These are phyloP conservation scores for Trichocladium uniseriatum DNA, from an alignment of 495 filamentous ascomycete genomes.

Conservation along the genomic window DNA sequence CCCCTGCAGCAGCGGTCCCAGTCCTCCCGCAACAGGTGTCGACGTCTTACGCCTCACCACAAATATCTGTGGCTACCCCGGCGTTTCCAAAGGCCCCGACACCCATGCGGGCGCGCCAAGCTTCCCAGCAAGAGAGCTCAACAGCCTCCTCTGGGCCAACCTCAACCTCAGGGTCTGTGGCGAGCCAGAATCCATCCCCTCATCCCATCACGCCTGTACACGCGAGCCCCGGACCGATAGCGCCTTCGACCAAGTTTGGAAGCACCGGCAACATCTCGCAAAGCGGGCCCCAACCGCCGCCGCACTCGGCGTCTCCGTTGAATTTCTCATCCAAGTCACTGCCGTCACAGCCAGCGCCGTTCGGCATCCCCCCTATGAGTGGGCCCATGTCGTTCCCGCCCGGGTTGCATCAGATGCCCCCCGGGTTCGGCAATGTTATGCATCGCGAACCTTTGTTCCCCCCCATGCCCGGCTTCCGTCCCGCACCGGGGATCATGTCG, in stretches of 20 bases:
- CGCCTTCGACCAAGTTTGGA: constrained; percentile 36
- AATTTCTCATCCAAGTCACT: constrained; percentile 23
- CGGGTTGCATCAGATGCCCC: constrained; percentile 25
- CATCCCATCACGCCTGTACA: constrained; percentile 48
- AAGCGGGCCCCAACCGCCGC: constrained; percentile 9
- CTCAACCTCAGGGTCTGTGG: constrained; percentile 38
- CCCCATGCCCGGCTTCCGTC: constrained; percentile 34
- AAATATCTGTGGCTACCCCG: constrained; percentile 67
- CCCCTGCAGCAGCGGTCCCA: constrained; percentile 44
- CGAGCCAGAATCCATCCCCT: constrained; percentile 60
- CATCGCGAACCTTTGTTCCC: constrained; percentile 28
- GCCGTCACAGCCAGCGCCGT: constrained; percentile 32
- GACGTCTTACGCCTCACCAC: constrained; percentile 59
- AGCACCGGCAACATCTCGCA: constrained; percentile 5
- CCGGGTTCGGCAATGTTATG: constrained; percentile 33
- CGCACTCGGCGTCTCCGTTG: constrained; percentile 19
- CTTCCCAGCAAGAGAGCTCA: constrained; percentile 73
- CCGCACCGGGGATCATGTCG: constrained; percentile 41
- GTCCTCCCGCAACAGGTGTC: constrained; percentile 37
- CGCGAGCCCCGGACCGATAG: constrained; percentile 46
- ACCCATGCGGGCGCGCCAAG: constrained; percentile 62
- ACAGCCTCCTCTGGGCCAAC: constrained; percentile 53
- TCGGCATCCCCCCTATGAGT: constrained; percentile 28
- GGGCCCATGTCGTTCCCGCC: constrained; percentile 26
- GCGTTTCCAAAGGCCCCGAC: constrained; percentile 74